Evolutionary conservation across 2,329 filamentous ascomycete species (phyloP).

Genomic region (Byssothecium circinans): DNA sequence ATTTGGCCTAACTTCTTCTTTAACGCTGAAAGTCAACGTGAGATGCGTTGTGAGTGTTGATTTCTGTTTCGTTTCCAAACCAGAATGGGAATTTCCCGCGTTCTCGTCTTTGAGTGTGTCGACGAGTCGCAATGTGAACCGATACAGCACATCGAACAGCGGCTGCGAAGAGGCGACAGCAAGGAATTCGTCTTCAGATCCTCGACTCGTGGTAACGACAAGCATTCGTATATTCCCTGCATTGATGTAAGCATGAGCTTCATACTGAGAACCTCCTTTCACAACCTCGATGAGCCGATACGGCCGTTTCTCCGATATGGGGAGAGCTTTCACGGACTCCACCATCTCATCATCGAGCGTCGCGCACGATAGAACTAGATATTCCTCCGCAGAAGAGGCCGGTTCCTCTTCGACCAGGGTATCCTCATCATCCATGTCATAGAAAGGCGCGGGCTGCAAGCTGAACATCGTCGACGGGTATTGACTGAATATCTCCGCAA

Average conservation of each 20-base stretch:
- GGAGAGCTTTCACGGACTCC: slow-evolving; percentile 8
- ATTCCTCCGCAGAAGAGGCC: neutral
- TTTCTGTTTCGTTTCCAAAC: too few relatives aligned
- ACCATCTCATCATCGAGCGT: slow-evolving; percentile 5
- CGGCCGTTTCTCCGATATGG: slow-evolving; percentile 7
- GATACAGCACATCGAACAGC: slow-evolving; percentile 7
- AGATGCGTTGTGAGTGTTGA: slow-evolving; percentile 10
- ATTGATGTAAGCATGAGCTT: slow-evolving; percentile 10
- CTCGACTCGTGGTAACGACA: slow-evolving; percentile 4
- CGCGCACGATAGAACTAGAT: slow-evolving; percentile 2
- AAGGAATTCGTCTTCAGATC: slow-evolving; percentile 1
- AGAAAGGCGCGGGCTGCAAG: slow-evolving; percentile 5
- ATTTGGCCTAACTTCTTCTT: slow-evolving; percentile 5
- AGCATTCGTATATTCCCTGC: slow-evolving; percentile 7
- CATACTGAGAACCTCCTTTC: slow-evolving; percentile 7
- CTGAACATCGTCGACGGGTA: slow-evolving; percentile 7
- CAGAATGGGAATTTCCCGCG: too few relatives aligned
- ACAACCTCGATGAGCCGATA: slow-evolving; percentile 10
- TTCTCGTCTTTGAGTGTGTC: neutral
- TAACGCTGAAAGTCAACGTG: slow-evolving; percentile 5
- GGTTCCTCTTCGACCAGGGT: slow-evolving; percentile 7
- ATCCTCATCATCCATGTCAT: slow-evolving; percentile 9
- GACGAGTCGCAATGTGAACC: slow-evolving; percentile 3
- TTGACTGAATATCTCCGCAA: slow-evolving; percentile 9
- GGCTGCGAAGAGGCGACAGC: slow-evolving; percentile 1